Conservation (phyloP, 1,284 basidiomycete genomes). For the Neolentinus lepideus region DNA sequence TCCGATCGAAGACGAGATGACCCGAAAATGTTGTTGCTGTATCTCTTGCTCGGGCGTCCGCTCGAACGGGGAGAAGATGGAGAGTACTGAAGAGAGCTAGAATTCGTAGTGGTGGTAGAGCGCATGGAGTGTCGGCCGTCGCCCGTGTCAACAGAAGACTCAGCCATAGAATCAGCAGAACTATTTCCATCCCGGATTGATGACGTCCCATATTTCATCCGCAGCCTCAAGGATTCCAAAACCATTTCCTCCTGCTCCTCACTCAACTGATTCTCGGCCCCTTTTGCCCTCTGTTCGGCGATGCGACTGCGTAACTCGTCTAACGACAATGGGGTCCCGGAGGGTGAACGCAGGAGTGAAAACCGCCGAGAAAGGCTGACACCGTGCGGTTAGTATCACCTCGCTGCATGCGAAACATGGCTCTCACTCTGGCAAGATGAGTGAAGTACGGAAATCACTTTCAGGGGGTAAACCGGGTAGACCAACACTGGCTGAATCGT, state of each 20-base stretch:
- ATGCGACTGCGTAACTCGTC: constrained; percentile 59
- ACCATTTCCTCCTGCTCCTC: constrained; percentile 82
- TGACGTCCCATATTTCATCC: constrained; percentile 26
- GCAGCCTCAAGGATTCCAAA: constrained; percentile 59
- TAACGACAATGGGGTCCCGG: constrained; percentile 55
- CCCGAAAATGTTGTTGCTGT: constrained; percentile 79
- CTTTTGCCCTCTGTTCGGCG: constrained; percentile 67
- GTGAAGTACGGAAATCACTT: constrained; percentile 74
- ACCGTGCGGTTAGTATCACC: constrained; percentile 17
- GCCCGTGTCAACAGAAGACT: constrained; percentile 10
- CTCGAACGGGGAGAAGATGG: constrained; percentile 20
- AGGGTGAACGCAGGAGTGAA: constrained; percentile 61
- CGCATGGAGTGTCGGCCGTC: constrained; percentile 33
- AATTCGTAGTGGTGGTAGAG: constrained; percentile 32
- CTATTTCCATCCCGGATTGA: constrained; percentile 22
- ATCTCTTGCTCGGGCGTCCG: constrained; percentile 47
- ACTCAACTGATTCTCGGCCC: constrained; percentile 56
- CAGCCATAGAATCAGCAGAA: constrained; percentile 29
- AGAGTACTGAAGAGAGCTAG: constrained; percentile 25
- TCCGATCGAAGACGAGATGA: constrained; percentile 64
- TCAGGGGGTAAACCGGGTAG: constrained; percentile 54
- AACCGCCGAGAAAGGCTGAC: constrained; percentile 71
- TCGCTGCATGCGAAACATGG: constrained; percentile 10
- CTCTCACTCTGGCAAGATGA: constrained; percentile 69
- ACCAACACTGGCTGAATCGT: constrained; percentile 19